Conservation (phyloP, 192 early-diverging fungal genomes). For the Coemansia sp. region DNA sequence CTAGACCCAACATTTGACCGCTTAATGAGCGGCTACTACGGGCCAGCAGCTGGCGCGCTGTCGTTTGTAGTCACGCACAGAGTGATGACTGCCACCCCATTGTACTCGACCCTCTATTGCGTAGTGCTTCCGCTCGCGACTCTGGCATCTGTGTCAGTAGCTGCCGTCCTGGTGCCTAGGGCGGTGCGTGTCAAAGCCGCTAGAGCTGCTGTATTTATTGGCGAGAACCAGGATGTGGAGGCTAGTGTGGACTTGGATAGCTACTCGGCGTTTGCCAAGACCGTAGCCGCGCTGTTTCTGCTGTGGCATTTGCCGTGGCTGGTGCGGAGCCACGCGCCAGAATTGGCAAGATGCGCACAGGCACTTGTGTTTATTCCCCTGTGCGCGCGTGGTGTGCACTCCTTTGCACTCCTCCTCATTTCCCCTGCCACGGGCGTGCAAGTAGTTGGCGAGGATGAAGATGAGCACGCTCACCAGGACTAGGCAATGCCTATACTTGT, state of each 20-base stretch:
- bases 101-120: neutral
- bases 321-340: constrained; percentile 15
- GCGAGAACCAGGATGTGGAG: constrained; percentile 17
- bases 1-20: constrained; percentile 14
- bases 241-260: constrained; percentile 14
- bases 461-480: constrained; percentile 8
- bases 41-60: constrained; percentile 21
- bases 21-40: constrained; percentile 25
- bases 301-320: constrained; percentile 31
- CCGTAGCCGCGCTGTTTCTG: constrained; percentile 6
- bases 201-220: constrained; percentile 1
- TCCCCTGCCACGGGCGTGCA: constrained; percentile 30
- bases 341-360: constrained; percentile 10
- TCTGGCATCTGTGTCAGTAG: constrained; percentile 1
- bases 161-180: constrained; percentile 4
- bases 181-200: neutral
- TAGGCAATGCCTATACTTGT: neutral
- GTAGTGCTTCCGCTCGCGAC: constrained; percentile 14
- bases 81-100: constrained; percentile 7
- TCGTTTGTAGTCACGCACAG: constrained; percentile 13
- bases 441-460: constrained; percentile 4
- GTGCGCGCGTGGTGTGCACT: constrained; percentile 21
- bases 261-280: constrained; percentile 16
- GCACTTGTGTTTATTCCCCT: constrained; percentile 7
- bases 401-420: constrained; percentile 13